Conservation (phyloP, 352 stramenopile genomes). For the Phytophthora hibernalis region DNA sequence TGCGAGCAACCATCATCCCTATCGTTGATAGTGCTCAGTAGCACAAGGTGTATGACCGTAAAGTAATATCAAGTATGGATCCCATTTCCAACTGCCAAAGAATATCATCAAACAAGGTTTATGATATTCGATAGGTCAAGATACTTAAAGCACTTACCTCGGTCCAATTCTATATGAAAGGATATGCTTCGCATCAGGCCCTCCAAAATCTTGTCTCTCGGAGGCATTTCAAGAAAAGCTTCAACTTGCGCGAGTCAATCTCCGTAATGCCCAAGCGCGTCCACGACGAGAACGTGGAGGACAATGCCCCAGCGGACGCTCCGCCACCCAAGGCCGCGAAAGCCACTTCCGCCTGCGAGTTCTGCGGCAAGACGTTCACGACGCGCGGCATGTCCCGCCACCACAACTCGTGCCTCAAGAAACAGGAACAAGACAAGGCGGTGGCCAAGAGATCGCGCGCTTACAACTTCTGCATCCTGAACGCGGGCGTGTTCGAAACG, state of each 20-base stretch:
- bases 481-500: slow-evolving; percentile 19
- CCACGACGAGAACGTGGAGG: background rate
- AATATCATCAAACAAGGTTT: too few species aligned
- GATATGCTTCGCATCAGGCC: too few species aligned
- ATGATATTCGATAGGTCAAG: too few species aligned
- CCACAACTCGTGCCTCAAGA: slow-evolving; percentile 24
- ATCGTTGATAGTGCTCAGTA: too few species aligned
- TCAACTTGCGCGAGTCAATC: too few species aligned
- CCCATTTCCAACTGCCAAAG: too few species aligned
- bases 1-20: too few species aligned
- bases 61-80: too few species aligned
- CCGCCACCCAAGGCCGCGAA: slow-evolving; percentile 8
- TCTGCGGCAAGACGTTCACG: slow-evolving; percentile 28
- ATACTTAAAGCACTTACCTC: too few species aligned
- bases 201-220: background rate
- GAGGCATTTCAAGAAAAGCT: background rate
- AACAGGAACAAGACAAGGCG: slow-evolving; percentile 4
- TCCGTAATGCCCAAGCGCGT: slow-evolving; percentile 6
- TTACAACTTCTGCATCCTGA: slow-evolving; percentile 30
- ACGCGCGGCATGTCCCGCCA: slow-evolving; percentile 24
- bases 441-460: slow-evolving; percentile 11
- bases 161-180: too few species aligned
- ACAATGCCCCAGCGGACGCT: background rate
- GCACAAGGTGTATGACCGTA: too few species aligned
- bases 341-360: slow-evolving; percentile 8